These are phyloP conservation scores for Prasinococcaceae sp. DNA, from an alignment of 139 green algal species.

Conservation along the genomic window DNA sequence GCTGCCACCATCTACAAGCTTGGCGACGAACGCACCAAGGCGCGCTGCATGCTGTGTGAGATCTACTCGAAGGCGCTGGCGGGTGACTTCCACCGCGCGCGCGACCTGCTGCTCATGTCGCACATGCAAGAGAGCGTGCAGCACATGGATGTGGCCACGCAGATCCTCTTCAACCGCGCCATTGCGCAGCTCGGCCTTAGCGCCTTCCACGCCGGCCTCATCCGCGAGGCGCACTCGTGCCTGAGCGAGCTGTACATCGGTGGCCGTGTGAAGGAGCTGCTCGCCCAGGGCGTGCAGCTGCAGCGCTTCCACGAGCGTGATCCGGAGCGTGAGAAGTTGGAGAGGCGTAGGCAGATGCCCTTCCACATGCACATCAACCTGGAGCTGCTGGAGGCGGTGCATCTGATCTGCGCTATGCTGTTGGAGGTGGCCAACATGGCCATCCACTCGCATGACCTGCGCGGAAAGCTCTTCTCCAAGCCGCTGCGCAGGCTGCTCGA, in stretches of 20 bases:
- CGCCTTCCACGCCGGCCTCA: constrained; percentile 76
- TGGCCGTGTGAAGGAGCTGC: constrained; percentile 91
- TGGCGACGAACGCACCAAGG: constrained; percentile 93
- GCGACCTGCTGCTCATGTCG: constrained; percentile 90
- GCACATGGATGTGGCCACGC: constrained; percentile 82
- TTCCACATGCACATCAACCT: constrained; percentile 99
- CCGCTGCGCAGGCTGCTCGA: constrained; percentile 63
- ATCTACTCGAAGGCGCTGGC: constrained; percentile 83
- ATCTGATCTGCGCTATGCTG: constrained; percentile 87
- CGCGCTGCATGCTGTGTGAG: constrained; percentile 83
- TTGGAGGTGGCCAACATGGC: constrained; percentile 84
- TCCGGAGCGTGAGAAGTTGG: constrained; percentile 74
- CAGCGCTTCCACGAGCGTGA: constrained; percentile 31
- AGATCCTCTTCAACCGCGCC: constrained; percentile 95
- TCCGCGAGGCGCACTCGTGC: constrained; percentile 75
- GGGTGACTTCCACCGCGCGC: constrained; percentile 76
- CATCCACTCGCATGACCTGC: constrained; percentile 26
- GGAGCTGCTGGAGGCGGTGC: constrained; percentile 81
- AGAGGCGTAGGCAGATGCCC: constrained; percentile 87
- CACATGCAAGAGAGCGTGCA: constrained; percentile 60
- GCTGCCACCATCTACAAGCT: constrained; percentile 59
- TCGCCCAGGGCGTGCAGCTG: constrained; percentile 62
- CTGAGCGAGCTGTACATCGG: constrained; percentile 82
- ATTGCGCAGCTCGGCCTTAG: constrained; percentile 88
- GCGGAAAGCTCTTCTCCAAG: constrained; percentile 25